phyloP scores from a whole-genome alignment of 768 basidiomycete genomes.

The Phaeolepiota aurea region DNA sequence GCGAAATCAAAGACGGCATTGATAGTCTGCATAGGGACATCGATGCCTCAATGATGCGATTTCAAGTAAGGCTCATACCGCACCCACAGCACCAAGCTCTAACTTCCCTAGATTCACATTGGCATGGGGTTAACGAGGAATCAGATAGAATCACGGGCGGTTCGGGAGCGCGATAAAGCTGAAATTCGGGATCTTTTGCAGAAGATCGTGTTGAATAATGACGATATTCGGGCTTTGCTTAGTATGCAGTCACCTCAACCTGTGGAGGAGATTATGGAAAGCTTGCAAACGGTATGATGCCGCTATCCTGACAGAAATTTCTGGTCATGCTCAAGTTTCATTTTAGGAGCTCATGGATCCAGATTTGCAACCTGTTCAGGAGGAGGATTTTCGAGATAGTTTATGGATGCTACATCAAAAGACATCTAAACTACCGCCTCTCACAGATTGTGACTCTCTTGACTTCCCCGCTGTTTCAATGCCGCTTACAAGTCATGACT shows the following conservation, averaged over 20 bases:
- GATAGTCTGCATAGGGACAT: constrained; percentile 27
- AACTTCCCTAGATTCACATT: constrained; percentile 11
- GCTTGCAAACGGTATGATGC: constrained; percentile 27
- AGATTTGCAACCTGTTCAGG: constrained; percentile 18
- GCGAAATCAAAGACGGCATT: constrained; percentile 32
- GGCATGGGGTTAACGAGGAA: constrained; percentile 19
- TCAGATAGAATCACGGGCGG: constrained; percentile 17
- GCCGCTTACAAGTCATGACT: background rate
- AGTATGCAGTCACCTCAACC: constrained; percentile 20
- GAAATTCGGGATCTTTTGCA: constrained; percentile 27
- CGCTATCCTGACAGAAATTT: background rate
- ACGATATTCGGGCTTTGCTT: constrained; percentile 26
- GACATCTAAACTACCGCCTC: constrained; percentile 30
- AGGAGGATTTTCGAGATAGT: constrained; percentile 24
- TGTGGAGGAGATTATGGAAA: constrained; percentile 31
- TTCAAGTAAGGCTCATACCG: constrained; percentile 18
- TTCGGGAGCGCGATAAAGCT: constrained; percentile 22
- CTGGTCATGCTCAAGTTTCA: background rate
- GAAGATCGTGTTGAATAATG: constrained; percentile 19
- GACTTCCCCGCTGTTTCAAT: background rate
- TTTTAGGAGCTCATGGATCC: constrained; percentile 26
- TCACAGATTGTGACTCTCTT: constrained; percentile 27
- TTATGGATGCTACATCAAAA: constrained; percentile 29
- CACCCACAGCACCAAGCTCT: background rate
- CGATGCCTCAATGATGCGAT: constrained; percentile 24